These are phyloP conservation scores for Aureobasidium namibiae DNA, from an alignment of 2,329 filamentous ascomycete genomes.

Conservation along the genomic window DNA sequence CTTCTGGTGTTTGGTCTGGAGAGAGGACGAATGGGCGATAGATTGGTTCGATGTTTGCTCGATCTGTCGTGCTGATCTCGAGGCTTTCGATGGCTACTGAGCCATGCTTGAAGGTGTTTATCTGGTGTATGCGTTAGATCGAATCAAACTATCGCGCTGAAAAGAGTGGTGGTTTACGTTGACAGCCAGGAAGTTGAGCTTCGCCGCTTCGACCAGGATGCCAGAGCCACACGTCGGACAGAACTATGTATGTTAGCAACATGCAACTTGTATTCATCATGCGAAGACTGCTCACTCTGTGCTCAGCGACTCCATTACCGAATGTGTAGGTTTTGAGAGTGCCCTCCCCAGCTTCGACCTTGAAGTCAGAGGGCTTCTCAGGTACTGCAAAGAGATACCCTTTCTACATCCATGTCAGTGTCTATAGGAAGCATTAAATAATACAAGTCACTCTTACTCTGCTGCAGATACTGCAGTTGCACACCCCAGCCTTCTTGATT, in stretches of 20 bases:
- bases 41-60: neutral
- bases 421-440: too few species aligned
- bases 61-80: neutral
- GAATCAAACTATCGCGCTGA: too few species aligned
- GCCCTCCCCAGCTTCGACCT: neutral
- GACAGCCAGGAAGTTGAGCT: neutral
- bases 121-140: neutral
- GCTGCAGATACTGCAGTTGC: constrained; percentile 9
- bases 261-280: neutral
- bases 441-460: neutral
- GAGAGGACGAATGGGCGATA: neutral
- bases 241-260: neutral
- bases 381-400: constrained; percentile 1
- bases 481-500: neutral
- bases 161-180: neutral
- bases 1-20: neutral
- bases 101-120: neutral
- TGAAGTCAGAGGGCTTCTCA: neutral
- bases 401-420: neutral
- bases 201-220: neutral
- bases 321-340: neutral
- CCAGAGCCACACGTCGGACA: constrained; percentile 1
- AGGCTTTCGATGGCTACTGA: neutral
- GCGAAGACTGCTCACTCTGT: neutral
- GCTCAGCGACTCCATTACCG: neutral